Evolutionary conservation across 805 yeast genomes (phyloP), one percentile per base, ranked within the genome.

Genomic region (Cyberlindnera euphorbiiphila): DNA sequence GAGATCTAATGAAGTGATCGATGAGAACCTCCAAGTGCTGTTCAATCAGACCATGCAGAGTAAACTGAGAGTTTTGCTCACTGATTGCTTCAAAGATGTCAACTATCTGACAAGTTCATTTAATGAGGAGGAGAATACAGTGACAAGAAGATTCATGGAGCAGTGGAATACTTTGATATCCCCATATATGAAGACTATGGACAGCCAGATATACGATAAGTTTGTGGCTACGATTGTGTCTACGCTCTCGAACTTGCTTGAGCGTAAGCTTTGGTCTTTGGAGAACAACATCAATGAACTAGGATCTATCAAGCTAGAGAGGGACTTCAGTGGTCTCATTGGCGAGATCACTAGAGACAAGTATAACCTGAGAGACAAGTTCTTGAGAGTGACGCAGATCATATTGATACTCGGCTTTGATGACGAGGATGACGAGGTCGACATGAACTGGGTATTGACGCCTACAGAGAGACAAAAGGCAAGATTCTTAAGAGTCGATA

Each of bases 401-500:
- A 83, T 87, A 15, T 73, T 86, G 67, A 67, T 87, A 30, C 66
- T 88, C 27, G 93, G 95, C 5, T 71, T 87, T 62, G 96, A 87
- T 49, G 89, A 84, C 42, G 80, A 72, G 36, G 76, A 73, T 39
- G 72, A 71, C 14, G 73, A 69, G 33, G 65, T 72, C 30, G 65
- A 62, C 15, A 64, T 70, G 38, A 71, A 70, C 25, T 88, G 96
- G 96, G 80, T 81, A 1, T 64, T 89, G 45, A 79, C 86, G 9
- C 86, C 87, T 4, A 74, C 71, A 29, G 96, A 89, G 50, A 69
- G 93, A 47, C 71, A 71, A 32, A 72, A 69, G 39, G 79, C 82
- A 10, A 69, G 88, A 49, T 57, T 65, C 9, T 65, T 79, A 41
- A 68, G 88, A 51, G 67, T 80, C 6, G 64, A 55, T 49, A 53